phyloP scores from a whole-genome alignment of 345 rosid species.

The Streptanthus diversifolius region DNA sequence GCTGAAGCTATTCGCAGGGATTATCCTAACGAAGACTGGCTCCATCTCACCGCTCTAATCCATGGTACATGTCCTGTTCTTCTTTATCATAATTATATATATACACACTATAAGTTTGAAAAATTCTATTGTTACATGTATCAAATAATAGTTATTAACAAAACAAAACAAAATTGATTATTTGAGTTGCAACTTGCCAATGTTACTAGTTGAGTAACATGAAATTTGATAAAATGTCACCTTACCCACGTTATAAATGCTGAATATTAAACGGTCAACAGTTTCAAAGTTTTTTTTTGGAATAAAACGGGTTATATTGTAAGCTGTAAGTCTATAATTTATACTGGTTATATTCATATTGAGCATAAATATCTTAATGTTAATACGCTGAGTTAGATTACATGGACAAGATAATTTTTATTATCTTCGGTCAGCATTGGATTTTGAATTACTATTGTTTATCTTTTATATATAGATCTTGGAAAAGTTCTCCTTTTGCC shows the following conservation, averaged over 20 bases:
- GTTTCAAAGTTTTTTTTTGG: background rate
- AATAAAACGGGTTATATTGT: too few relatives aligned
- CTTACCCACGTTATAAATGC: background rate
- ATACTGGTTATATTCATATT: background rate
- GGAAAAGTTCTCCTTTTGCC: slow-evolving; percentile 79
- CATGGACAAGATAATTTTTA: background rate
- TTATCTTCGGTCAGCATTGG: background rate
- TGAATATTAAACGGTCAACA: background rate
- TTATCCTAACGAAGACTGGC: slow-evolving; percentile 66
- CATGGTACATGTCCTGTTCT: slow-evolving; percentile 40
- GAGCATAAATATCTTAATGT: background rate
- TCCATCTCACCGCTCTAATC: slow-evolving; percentile 61
- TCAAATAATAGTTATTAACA: background rate
- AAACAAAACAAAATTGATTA: background rate
- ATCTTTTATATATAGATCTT: slow-evolving; percentile 33
- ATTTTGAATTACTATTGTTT: background rate
- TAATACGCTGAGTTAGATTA: background rate
- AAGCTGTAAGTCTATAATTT: too few relatives aligned
- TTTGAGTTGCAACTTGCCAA: background rate
- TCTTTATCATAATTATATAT: background rate
- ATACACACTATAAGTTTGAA: background rate
- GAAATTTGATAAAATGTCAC: background rate
- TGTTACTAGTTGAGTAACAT: background rate
- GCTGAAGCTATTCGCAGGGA: slow-evolving; percentile 67
- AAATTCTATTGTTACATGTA: background rate